These are phyloP conservation scores for Tolypocladium tundrense DNA, from an alignment of 2,329 filamentous ascomycete genomes.

Conservation along the genomic window DNA sequence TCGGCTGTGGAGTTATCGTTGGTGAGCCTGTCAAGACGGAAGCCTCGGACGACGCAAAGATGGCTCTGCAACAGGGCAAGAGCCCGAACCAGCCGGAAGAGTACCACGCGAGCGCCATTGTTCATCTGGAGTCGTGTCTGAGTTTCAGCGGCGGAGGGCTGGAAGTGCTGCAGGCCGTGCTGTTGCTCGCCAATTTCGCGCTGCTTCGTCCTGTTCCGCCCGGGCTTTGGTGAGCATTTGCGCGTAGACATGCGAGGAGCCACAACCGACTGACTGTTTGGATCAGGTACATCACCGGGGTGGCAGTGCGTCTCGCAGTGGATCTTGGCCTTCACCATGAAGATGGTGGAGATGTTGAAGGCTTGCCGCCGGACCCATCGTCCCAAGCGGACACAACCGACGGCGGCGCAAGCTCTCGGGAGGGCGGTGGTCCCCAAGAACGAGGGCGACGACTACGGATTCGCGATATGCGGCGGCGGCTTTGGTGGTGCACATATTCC, in stretches of 20 bases:
- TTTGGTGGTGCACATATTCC: slow-evolving; percentile 98
- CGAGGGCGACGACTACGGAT: slow-evolving; percentile 70
- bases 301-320: slow-evolving; percentile 80
- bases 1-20: slow-evolving; percentile 87
- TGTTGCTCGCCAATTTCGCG: slow-evolving; percentile 84
- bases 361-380: slow-evolving; percentile 41
- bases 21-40: slow-evolving; percentile 47
- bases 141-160: slow-evolving; percentile 79
- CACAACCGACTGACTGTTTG: background rate
- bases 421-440: slow-evolving; percentile 29
- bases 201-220: slow-evolving; percentile 84
- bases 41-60: slow-evolving; percentile 20
- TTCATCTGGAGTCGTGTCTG: slow-evolving; percentile 81
- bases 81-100: slow-evolving; percentile 71
- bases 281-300: slow-evolving; percentile 76
- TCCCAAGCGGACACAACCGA: slow-evolving; percentile 24
- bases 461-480: slow-evolving; percentile 70
- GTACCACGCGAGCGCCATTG: slow-evolving; percentile 89
- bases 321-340: slow-evolving; percentile 91
- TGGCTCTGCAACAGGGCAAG: slow-evolving; percentile 18
- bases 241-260: background rate
- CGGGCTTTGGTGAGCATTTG: slow-evolving; percentile 62
- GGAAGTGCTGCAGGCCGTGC: slow-evolving; percentile 87
- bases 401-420: slow-evolving; percentile 17
- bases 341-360: slow-evolving; percentile 59